Conservation (phyloP, 129 eudicot species). For the Ambrosia trifida region DNA sequence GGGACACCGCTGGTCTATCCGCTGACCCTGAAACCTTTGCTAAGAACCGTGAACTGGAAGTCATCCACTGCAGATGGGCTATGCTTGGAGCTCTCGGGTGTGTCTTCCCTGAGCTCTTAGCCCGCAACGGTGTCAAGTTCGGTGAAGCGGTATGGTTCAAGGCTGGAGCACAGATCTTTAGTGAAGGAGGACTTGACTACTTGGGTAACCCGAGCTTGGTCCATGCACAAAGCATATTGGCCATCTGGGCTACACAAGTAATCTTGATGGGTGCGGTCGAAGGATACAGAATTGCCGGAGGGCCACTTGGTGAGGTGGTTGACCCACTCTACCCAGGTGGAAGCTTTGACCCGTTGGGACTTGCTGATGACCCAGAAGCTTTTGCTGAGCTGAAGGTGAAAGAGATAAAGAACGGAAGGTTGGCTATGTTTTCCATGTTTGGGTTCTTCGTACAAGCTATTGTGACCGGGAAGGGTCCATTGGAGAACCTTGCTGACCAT, state of each 20-base stretch:
- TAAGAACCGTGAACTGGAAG: slow-evolving; percentile 14
- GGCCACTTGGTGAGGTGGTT: slow-evolving; percentile 13
- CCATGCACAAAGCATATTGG: slow-evolving; percentile 8
- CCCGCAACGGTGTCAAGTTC: slow-evolving; percentile 14
- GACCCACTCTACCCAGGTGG: slow-evolving; percentile 8
- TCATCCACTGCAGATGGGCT: slow-evolving; percentile 14
- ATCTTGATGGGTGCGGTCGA: slow-evolving; percentile 13
- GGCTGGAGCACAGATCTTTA: slow-evolving; percentile 13
- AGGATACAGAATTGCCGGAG: background rate
- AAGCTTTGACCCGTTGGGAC: slow-evolving; percentile 16
- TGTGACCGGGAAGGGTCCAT: slow-evolving; percentile 10
- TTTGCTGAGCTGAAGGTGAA: slow-evolving; percentile 8
- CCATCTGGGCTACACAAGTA: slow-evolving; percentile 11
- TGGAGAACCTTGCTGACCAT: slow-evolving; percentile 3
- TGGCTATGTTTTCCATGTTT: slow-evolving; percentile 2
- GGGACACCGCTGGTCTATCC: slow-evolving; percentile 17
- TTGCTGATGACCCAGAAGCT: slow-evolving; percentile 15
- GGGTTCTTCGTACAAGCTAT: slow-evolving; percentile 7
- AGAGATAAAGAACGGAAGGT: slow-evolving; percentile 3
- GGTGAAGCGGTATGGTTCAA: slow-evolving; percentile 16
- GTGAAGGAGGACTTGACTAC: slow-evolving; percentile 21
- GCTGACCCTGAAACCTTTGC: slow-evolving; percentile 24
- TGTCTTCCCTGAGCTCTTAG: slow-evolving; percentile 13
- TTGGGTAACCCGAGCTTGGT: slow-evolving; percentile 6
- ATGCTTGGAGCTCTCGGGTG: slow-evolving; percentile 17